A percentile compares a stretch with the other conserved stretches of the same genome.
Conservation (phyloP, 129 eudicot genomes). For the Flaveria linearis region DNA sequence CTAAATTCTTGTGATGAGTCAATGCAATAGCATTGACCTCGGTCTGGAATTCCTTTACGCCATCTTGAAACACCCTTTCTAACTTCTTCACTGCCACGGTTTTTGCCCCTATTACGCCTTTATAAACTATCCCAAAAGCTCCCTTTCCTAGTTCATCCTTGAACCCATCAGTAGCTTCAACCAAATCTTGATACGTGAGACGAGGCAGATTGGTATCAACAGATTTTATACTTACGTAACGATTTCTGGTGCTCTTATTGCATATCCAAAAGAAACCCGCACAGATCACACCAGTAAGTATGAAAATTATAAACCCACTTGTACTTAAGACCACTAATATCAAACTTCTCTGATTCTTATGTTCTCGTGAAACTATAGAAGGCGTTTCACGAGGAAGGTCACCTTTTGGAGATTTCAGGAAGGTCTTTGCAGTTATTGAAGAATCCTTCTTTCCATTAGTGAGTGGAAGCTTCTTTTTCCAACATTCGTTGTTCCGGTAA, state of each 20-base stretch:
- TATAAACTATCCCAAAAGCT: slow-evolving; percentile 3
- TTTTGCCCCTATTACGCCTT: neutral
- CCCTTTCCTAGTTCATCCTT: slow-evolving; percentile 3
- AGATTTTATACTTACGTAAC: neutral
- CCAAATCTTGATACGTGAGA: neutral
- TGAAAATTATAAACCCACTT: neutral
- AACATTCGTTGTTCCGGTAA: neutral
- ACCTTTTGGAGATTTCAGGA: neutral
- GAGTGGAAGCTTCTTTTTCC: neutral
- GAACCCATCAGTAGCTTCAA: slow-evolving; percentile 3
- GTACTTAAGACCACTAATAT: neutral
- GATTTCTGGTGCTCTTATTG: neutral
- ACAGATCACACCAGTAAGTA: neutral
- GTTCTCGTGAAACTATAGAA: neutral
- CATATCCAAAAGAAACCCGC: neutral
- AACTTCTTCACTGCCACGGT: slow-evolving; percentile 45
- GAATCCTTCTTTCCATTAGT: neutral
- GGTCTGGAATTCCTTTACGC: slow-evolving; percentile 40
- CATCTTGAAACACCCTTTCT: slow-evolving; percentile 32
- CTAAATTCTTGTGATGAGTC: slow-evolving; percentile 57
- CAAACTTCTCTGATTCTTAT: neutral
- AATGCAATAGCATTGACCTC: slow-evolving; percentile 45
- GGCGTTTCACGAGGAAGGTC: neutral
- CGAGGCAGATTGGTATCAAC: slow-evolving; percentile 1
- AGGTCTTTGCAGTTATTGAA: neutral